Evolutionary conservation across 2,329 filamentous ascomycete genomes (phyloP).

Genomic region (Sordariomycetes sp.): DNA sequence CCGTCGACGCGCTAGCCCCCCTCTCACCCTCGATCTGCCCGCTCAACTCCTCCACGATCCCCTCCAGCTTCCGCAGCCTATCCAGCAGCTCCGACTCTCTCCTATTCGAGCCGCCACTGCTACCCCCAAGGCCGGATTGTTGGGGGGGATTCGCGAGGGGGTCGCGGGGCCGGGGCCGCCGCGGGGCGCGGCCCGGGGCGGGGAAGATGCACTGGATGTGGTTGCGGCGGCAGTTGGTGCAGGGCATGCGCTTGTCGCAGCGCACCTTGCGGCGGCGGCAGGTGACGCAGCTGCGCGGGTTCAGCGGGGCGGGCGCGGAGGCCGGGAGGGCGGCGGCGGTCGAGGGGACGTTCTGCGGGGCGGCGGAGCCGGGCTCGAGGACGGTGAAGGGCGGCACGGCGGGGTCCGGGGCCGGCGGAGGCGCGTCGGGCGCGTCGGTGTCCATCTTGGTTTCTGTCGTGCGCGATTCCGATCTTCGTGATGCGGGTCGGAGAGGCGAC

Average conservation of each 20-base stretch:
- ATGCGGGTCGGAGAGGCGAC: too few relatives aligned
- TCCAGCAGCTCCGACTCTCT: slow-evolving; percentile 61
- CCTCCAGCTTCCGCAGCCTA: slow-evolving; percentile 60
- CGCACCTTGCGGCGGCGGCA: slow-evolving; percentile 55
- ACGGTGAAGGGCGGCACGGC: slow-evolving; percentile 6
- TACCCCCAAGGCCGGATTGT: slow-evolving; percentile 29
- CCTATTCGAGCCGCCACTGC: slow-evolving; percentile 34
- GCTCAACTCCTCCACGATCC: slow-evolving; percentile 61
- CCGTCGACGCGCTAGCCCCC: background rate
- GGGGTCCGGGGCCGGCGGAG: slow-evolving; percentile 1
- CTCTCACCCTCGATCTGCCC: slow-evolving; percentile 50
- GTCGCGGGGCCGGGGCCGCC: slow-evolving; percentile 54
- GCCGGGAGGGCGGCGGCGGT: background rate
- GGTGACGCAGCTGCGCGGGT: slow-evolving; percentile 38
- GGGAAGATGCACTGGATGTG: slow-evolving; percentile 65
- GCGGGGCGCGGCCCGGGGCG: slow-evolving; percentile 60
- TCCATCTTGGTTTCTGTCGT: slow-evolving; percentile 1
- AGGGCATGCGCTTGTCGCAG: slow-evolving; percentile 70
- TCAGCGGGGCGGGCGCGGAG: slow-evolving; percentile 27
- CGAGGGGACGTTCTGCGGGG: slow-evolving; percentile 5
- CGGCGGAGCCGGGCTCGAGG: slow-evolving; percentile 7
- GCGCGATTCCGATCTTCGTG: background rate
- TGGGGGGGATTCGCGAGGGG: slow-evolving; percentile 41
- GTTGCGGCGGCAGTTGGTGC: slow-evolving; percentile 62
- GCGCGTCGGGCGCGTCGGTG: slow-evolving; percentile 2